Evolutionary conservation across 768 basidiomycete species (phyloP).

Genomic region (Agrocybe praecox): DNA sequence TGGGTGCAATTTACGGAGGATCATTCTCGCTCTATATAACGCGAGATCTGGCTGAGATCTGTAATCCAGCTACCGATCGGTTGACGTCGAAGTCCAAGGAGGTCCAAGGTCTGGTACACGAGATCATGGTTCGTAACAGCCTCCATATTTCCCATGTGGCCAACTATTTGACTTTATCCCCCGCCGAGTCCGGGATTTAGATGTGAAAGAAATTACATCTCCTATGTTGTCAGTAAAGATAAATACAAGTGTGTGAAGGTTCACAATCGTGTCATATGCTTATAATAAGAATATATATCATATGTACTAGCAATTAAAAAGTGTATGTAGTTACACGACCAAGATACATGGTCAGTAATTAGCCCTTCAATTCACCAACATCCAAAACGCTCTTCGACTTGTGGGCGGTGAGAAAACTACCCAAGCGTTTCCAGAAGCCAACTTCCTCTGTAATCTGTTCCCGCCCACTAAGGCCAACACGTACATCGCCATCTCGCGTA

Average conservation of each 20-base stretch:
- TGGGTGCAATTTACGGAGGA: constrained; percentile 13
- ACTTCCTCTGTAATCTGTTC: constrained; percentile 34
- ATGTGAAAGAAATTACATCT: no score
- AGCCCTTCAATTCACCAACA: background rate
- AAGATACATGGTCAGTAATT: no score
- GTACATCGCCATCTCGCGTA: constrained; percentile 37
- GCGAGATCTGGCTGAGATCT: constrained; percentile 21
- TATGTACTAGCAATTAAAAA: background rate
- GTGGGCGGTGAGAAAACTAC: constrained; percentile 17
- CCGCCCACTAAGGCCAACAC: constrained; percentile 44
- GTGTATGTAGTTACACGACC: no score
- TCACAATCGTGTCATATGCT: no score
- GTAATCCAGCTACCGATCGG: constrained; percentile 20
- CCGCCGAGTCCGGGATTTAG: constrained; percentile 10
- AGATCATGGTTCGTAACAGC: background rate
- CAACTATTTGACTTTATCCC: background rate
- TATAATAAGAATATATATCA: no score
- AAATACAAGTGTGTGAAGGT: no score
- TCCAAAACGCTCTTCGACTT: background rate
- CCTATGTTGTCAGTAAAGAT: no score
- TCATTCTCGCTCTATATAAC: constrained; percentile 5
- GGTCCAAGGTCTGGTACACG: no score
- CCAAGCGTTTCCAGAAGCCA: constrained; percentile 45
- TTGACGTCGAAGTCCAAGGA: constrained; percentile 16
- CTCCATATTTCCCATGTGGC: constrained; percentile 3